A percentile compares a stretch with the other conserved stretches of the same genome.
Evolutionary conservation across 108 stramenopile genomes (phyloP).

Genomic region (Cyclostephanos tholiformis): DNA sequence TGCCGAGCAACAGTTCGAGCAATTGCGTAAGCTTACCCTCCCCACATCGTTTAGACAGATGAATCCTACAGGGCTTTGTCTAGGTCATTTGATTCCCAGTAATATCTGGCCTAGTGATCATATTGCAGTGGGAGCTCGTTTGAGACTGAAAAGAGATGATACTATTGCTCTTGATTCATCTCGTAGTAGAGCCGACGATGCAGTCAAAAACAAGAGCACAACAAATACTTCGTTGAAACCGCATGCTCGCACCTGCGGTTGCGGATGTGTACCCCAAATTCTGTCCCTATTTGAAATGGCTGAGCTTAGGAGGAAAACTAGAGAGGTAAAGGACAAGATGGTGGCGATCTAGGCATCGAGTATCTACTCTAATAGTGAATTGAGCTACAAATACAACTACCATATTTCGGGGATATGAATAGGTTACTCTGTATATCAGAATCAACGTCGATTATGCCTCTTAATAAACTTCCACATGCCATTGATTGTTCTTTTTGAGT

Average conservation of each 20-base stretch:
- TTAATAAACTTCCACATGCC: conserved; percentile 89
- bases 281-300: conserved; percentile 85
- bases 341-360: conserved; percentile 16
- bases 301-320: conserved; percentile 66
- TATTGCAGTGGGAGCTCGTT: conserved; percentile 74
- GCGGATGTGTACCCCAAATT: conserved; percentile 75
- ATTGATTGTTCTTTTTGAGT: conserved; percentile 71
- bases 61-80: conserved; percentile 39
- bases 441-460: background rate
- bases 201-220: background rate
- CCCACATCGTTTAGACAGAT: conserved; percentile 67
- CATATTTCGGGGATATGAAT: too few species aligned
- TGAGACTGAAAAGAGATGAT: conserved; percentile 35
- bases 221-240: background rate
- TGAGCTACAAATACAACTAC: background rate
- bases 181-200: conserved; percentile 11
- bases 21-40: conserved; percentile 53
- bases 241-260: conserved; percentile 54
- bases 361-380: background rate
- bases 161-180: background rate
- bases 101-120: conserved; percentile 86
- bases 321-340: conserved; percentile 14
- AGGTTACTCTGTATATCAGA: background rate
- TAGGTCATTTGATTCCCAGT: conserved; percentile 83
- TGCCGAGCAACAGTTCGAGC: conserved; percentile 43